Conservation (phyloP, 176 grass and related monocot species). For the Canna indica region DNA sequence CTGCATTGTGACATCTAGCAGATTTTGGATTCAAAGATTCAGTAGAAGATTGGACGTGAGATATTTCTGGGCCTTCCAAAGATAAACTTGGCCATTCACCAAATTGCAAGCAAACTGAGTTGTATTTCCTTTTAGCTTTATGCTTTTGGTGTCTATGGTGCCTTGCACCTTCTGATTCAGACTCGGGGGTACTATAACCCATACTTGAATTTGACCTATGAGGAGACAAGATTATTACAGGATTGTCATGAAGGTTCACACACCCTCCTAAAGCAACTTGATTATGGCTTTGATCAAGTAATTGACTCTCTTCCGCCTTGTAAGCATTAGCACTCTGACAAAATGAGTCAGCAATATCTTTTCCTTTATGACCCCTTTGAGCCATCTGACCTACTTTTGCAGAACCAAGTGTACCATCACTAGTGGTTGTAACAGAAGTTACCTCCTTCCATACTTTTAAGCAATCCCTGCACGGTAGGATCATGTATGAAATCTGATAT, state of each 20-base stretch:
- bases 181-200: background rate
- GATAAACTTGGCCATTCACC: conserved; percentile 17
- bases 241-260: background rate
- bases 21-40: background rate
- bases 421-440: background rate
- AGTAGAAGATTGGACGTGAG: conserved; percentile 7
- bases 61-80: conserved; percentile 13
- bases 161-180: conserved; percentile 12
- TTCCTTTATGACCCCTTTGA: background rate
- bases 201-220: background rate
- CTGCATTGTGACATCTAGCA: conserved; percentile 15
- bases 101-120: background rate
- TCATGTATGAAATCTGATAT: background rate
- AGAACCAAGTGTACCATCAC: background rate
- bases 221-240: background rate
- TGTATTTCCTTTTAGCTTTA: conserved; percentile 23
- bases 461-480: background rate
- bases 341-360: background rate
- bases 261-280: background rate
- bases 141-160: conserved; percentile 19
- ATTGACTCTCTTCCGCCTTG: background rate
- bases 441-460: background rate
- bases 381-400: background rate
- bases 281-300: background rate
- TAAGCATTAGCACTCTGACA: background rate